Evolutionary conservation across 129 eudicot genomes (phyloP).

Genomic region (Gnaphalium uliginosum): DNA sequence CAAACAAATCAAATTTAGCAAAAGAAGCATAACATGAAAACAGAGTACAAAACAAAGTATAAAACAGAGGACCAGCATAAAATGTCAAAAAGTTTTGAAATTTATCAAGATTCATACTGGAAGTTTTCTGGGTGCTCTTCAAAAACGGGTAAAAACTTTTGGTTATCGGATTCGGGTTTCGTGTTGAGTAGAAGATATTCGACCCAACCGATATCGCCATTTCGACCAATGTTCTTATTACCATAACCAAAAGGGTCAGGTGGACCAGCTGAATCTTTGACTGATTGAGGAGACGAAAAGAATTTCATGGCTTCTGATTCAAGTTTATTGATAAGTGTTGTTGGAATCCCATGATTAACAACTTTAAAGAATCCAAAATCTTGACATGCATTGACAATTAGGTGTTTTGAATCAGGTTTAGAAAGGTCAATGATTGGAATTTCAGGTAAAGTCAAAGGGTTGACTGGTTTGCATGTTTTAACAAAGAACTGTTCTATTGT

Average conservation of each 20-base stretch:
- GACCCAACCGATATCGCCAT: slow-evolving; percentile 83
- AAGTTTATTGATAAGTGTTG: slow-evolving; percentile 46
- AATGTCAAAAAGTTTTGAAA: neutral
- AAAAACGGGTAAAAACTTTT: slow-evolving; percentile 34
- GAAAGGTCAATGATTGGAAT: slow-evolving; percentile 80
- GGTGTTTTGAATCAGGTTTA: slow-evolving; percentile 58
- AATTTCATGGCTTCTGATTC: slow-evolving; percentile 67
- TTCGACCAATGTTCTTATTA: slow-evolving; percentile 62
- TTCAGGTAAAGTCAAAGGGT: slow-evolving; percentile 27
- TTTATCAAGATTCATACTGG: slow-evolving; percentile 40
- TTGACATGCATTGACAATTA: slow-evolving; percentile 67
- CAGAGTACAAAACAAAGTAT: neutral
- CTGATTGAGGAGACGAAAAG: slow-evolving; percentile 55
- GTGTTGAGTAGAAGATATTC: slow-evolving; percentile 69
- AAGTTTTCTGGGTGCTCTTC: slow-evolving; percentile 46
- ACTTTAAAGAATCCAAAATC: slow-evolving; percentile 81
- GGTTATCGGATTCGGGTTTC: slow-evolving; percentile 37
- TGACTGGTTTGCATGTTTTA: slow-evolving; percentile 41
- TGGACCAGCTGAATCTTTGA: slow-evolving; percentile 61
- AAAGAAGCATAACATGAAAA: slow-evolving; percentile 1
- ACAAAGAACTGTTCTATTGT: slow-evolving; percentile 45
- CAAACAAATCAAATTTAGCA: neutral
- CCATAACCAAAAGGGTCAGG: slow-evolving; percentile 81
- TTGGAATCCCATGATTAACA: slow-evolving; percentile 64
- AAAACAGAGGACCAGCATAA: slow-evolving; percentile 2